Evolutionary conservation across 2,329 filamentous ascomycete genomes (phyloP).

Genomic region (Sclerotinia trifoliorum): DNA sequence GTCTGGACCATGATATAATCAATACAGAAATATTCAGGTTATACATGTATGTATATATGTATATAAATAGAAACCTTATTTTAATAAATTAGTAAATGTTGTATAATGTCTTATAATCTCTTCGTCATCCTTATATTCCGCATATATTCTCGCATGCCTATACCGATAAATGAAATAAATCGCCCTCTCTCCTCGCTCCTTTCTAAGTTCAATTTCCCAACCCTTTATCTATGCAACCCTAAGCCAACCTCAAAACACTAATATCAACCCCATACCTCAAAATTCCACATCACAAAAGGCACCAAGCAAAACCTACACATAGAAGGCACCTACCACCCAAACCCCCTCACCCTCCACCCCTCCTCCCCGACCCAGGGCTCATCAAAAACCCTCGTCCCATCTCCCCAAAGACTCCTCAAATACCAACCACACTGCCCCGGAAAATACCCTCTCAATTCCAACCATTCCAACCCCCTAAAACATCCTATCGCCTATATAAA

Average conservation of each 20-base stretch:
- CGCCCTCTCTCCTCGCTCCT: not conserved
- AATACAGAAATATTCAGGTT: too few species aligned
- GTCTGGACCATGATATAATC: too few species aligned
- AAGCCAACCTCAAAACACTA: not conserved
- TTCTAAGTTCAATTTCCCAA: not conserved
- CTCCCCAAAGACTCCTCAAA: not conserved
- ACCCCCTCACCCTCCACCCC: not conserved
- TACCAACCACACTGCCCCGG: constrained; percentile 14
- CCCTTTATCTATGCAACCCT: not conserved
- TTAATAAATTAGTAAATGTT: not conserved
- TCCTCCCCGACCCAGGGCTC: too few species aligned
- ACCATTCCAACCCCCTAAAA: not conserved
- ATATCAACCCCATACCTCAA: too few species aligned
- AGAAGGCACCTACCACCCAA: not conserved
- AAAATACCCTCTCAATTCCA: not conserved
- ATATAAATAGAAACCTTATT: not conserved
- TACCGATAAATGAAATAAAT: not conserved
- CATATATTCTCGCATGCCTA: not conserved
- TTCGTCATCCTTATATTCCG: not conserved
- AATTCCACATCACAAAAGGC: too few species aligned
- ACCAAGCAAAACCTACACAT: not conserved
- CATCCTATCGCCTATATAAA: constrained; percentile 7
- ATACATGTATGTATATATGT: too few species aligned
- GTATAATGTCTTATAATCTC: not conserved
- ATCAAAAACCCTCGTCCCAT: not conserved